Evolutionary conservation across 768 basidiomycete species (phyloP).

Genomic region (Calocera viscosa): DNA sequence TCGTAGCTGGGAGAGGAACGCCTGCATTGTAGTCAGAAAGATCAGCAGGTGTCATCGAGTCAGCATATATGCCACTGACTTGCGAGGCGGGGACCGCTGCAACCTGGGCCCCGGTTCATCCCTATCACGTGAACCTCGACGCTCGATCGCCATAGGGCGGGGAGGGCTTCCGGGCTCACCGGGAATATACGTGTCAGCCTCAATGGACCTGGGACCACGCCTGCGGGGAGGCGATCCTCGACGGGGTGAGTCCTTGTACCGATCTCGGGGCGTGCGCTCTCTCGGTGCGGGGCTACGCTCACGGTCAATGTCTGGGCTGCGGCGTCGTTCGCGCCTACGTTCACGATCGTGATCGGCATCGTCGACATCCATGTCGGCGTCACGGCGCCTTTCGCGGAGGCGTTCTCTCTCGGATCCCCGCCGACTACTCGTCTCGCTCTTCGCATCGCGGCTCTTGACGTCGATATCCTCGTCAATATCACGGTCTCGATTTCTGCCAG

Average conservation of each 20-base stretch:
- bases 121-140: background rate
- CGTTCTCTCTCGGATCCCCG: slow-evolving; percentile 14
- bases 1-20: slow-evolving; percentile 64
- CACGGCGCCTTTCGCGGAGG: slow-evolving; percentile 32
- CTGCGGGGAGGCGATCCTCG: background rate
- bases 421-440: slow-evolving; percentile 12
- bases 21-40: slow-evolving; percentile 30
- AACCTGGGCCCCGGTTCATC: slow-evolving; percentile 14
- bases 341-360: slow-evolving; percentile 28
- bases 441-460: slow-evolving; percentile 12
- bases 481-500: slow-evolving; percentile 7
- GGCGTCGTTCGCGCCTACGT: slow-evolving; percentile 28
- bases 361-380: slow-evolving; percentile 19
- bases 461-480: slow-evolving; percentile 8
- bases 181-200: slow-evolving; percentile 17
- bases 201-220: background rate
- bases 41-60: slow-evolving; percentile 10
- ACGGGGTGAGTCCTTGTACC: background rate
- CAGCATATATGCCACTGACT: slow-evolving; percentile 36
- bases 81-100: slow-evolving; percentile 27
- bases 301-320: background rate
- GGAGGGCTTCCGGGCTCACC: slow-evolving; percentile 30
- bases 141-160: slow-evolving; percentile 16
- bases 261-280: background rate
- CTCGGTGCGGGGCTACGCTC: background rate